Evolutionary conservation across 1,139 yeast genomes (phyloP).

Genomic region (Saccharomycopsis phalli): DNA sequence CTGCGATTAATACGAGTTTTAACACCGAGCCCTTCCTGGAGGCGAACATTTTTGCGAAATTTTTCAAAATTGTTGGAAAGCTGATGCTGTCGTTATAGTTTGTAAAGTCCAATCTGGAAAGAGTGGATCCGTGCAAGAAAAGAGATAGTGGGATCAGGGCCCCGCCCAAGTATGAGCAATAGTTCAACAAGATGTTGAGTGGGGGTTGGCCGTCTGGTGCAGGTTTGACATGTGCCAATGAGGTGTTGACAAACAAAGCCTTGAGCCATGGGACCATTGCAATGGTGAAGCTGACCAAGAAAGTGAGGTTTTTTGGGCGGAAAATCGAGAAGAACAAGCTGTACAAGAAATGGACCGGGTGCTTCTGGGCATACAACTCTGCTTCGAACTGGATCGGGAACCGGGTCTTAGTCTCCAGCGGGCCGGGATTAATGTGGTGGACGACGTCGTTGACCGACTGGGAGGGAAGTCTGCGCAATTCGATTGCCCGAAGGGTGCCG

Average conservation of each 20-base stretch:
- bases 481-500: conserved; percentile 17
- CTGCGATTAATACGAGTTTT: conserved; percentile 24
- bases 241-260: conserved; percentile 44
- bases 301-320: conserved; percentile 49
- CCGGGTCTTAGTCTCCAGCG: neutral
- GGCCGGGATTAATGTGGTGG: neutral
- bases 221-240: conserved; percentile 27
- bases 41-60: conserved; percentile 6
- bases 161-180: conserved; percentile 54
- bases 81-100: conserved; percentile 2
- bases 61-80: neutral
- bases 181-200: conserved; percentile 60
- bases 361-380: neutral
- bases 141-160: conserved; percentile 72
- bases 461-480: conserved; percentile 17
- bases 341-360: conserved; percentile 6
- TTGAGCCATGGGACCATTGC: conserved; percentile 70
- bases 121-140: conserved; percentile 60
- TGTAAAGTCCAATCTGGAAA: conserved; percentile 39
- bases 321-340: conserved; percentile 31
- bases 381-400: neutral
- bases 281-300: conserved; percentile 43
- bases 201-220: conserved; percentile 74
- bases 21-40: conserved; percentile 1
- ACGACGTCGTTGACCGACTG: conserved; percentile 21